These are phyloP conservation scores for Raffaelea ambrosiae DNA, from an alignment of 2,329 filamentous ascomycete genomes.

Conservation along the genomic window DNA sequence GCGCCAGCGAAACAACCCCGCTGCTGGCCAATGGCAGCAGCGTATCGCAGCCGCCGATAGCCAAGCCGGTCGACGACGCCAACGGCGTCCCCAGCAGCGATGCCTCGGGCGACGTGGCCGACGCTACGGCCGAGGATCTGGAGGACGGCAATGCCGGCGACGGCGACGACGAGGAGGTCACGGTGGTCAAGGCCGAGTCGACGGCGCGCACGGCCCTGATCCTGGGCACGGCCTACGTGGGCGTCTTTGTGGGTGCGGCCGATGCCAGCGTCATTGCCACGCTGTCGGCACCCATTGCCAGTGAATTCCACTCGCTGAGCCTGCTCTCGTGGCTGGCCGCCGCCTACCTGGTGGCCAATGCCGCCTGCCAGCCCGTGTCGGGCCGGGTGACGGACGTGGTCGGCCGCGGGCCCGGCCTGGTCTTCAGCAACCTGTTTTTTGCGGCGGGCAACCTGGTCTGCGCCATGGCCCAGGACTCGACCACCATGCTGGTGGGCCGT, in stretches of 20 bases:
- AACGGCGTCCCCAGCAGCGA: neutral
- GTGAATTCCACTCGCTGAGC: slow-evolving; percentile 71
- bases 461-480: slow-evolving; percentile 58
- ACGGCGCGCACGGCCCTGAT: slow-evolving; percentile 42
- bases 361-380: slow-evolving; percentile 76
- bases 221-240: slow-evolving; percentile 47
- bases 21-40: neutral
- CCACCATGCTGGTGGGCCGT: slow-evolving; percentile 66
- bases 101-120: neutral
- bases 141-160: slow-evolving; percentile 2
- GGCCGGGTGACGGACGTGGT: slow-evolving; percentile 86
- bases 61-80: neutral
- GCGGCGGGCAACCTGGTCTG: slow-evolving; percentile 74
- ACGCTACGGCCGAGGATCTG: neutral
- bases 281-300: slow-evolving; percentile 73
- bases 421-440: slow-evolving; percentile 76
- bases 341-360: slow-evolving; percentile 81
- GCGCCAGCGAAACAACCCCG: slow-evolving; percentile 3
- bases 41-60: neutral
- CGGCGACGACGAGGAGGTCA: slow-evolving; percentile 33
- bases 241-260: slow-evolving; percentile 55
- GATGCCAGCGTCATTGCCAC: slow-evolving; percentile 83
- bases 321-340: slow-evolving; percentile 83
- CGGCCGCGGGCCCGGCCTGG: slow-evolving; percentile 65
- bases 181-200: slow-evolving; percentile 41